phyloP scores from a whole-genome alignment of 2,329 filamentous ascomycete species.

The Juglanconis oblonga region DNA sequence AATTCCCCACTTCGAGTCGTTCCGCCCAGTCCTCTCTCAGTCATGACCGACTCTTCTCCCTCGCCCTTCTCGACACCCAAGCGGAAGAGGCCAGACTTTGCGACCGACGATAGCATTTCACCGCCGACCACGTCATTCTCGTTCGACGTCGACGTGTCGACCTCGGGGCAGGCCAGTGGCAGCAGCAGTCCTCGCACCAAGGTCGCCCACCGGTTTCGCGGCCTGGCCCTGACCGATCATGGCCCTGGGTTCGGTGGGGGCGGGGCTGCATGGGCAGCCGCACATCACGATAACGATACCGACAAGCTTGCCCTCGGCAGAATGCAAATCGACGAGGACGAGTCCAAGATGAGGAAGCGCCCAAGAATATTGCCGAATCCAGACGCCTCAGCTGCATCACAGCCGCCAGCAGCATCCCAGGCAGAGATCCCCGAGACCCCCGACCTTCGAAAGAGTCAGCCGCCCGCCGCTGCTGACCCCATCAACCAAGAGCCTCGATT shows the following conservation, averaged over 20 bases:
- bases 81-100: slow-evolving; percentile 25
- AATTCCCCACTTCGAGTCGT: not conserved
- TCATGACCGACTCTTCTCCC: slow-evolving; percentile 12
- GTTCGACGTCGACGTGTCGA: slow-evolving; percentile 36
- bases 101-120: slow-evolving; percentile 11
- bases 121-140: slow-evolving; percentile 35
- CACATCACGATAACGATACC: slow-evolving; percentile 7
- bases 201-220: slow-evolving; percentile 51
- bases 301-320: not conserved
- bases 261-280: slow-evolving; percentile 33
- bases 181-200: slow-evolving; percentile 50
- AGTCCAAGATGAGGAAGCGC: slow-evolving; percentile 21
- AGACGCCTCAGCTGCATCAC: not conserved
- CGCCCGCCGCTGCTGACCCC: not conserved
- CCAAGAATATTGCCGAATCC: slow-evolving; percentile 6
- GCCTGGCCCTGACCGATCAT: slow-evolving; percentile 38
- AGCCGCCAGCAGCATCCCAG: slow-evolving; percentile 14
- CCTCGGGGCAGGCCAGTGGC: slow-evolving; percentile 38
- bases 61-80: slow-evolving; percentile 28
- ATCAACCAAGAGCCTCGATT: not conserved
- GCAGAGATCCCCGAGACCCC: slow-evolving; percentile 22
- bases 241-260: slow-evolving; percentile 35
- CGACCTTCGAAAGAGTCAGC: not conserved
- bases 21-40: not conserved
- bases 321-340: slow-evolving; percentile 14